Evolutionary conservation across 169 alveolate species (phyloP).

Genomic region (Besnoitia besnoiti): DNA sequence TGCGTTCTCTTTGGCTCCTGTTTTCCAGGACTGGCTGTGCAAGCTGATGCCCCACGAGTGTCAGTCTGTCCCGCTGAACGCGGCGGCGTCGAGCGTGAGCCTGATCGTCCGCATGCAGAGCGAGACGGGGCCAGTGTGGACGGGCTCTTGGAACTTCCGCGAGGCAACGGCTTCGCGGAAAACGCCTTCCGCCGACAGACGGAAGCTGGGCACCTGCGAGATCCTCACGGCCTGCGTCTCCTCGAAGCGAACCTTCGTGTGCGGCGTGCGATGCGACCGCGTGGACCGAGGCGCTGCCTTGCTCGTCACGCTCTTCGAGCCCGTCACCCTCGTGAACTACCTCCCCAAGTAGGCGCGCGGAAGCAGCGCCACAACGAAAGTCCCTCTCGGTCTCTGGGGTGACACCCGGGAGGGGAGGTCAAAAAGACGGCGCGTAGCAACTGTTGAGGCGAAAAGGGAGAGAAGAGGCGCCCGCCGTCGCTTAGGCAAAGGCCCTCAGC

Average conservation of each 20-base stretch:
- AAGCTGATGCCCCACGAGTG: constrained; percentile 39
- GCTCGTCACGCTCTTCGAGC: constrained; percentile 51
- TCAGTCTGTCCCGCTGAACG: constrained; percentile 48
- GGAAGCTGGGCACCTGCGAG: background rate
- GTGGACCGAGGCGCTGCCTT: background rate
- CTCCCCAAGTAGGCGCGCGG: constrained; percentile 46
- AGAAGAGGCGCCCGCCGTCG: no score
- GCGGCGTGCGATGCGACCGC: constrained; percentile 29
- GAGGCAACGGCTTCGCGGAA: background rate
- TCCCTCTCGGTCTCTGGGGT: no score
- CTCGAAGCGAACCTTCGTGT: constrained; percentile 54
- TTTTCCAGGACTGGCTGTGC: constrained; percentile 61
- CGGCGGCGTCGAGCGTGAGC: constrained; percentile 34
- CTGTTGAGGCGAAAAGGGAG: no score
- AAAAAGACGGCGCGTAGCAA: no score
- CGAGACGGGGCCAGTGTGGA: constrained; percentile 62
- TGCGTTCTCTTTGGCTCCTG: background rate
- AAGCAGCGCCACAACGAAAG: no score
- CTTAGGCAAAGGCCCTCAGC: no score
- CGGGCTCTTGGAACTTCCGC: constrained; percentile 45
- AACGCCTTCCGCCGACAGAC: background rate
- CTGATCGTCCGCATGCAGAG: constrained; percentile 45
- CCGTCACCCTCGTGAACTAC: constrained; percentile 32
- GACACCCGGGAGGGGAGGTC: no score
- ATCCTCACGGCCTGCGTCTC: constrained; percentile 53